Evolutionary conservation across 164 flowering plant species (phyloP), one percentile per base, ranked within the genome.

Genomic region (Nelumbo lutea): DNA sequence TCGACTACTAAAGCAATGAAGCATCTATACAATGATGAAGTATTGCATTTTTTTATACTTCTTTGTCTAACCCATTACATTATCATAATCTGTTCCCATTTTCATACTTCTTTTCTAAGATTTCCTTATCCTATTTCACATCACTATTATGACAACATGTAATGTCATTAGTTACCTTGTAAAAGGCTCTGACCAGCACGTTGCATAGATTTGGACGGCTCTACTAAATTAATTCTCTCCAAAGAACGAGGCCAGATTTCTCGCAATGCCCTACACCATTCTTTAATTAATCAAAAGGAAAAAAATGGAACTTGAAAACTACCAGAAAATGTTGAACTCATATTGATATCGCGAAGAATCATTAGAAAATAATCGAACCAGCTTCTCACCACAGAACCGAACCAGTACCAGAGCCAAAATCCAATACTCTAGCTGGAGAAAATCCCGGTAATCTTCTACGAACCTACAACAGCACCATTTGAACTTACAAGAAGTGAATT

Each of bases 341-440:
- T 60, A 5, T 60, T 46, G 11, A 14, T 11, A 60, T 41, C 8
- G n/a, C 62, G 58, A 62, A 55, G 51, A 45, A 27, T 10, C 62
- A 58, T 11, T 62, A 48, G 7, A 11, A 72, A 13, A 4, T 11
- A 42, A 61, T 38, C 3, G 27, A 40, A 15, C 45, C 39, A 70
- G 44, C 46, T 62, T 27, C 88, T 87, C 79, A 96, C 99, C 99
- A 96, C 70, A 90, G 76, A 51, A 88, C 97, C 0, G 98, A 88
- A 68, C 99, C 93, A 56, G 97, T 86, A 60, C 98, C 99, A 59
- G 97, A 87, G 56, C 98, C 98, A 90, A 96, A 96, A 84, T 96
- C 99, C 82, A 96, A 80, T 5, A 93, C 97, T 52, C 72, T 90
- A 42, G 82, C 67, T 0, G 98, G 99, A 56, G 86, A 63, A 74